phyloP scores from a whole-genome alignment of 345 rosid genomes.

The Acer saccharum region DNA sequence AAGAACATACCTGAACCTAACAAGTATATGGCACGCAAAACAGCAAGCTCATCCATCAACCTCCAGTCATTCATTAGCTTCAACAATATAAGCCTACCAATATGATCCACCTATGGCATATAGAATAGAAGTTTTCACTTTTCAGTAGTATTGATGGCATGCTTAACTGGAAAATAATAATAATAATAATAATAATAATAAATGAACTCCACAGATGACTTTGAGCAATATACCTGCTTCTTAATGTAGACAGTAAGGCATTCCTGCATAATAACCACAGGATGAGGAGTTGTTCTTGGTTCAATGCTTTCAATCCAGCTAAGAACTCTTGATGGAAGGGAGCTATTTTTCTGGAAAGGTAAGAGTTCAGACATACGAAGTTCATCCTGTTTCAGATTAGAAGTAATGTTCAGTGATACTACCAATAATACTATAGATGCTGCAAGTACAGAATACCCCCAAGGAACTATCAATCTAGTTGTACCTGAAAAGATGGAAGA shows the following conservation, averaged over 20 bases:
- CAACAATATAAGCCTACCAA: conserved; percentile 74
- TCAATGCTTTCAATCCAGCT: conserved; percentile 68
- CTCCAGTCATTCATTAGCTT: conserved; percentile 94
- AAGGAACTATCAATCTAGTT: conserved; percentile 18
- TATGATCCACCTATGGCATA: conserved; percentile 65
- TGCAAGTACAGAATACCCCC: conserved; percentile 12
- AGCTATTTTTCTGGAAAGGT: conserved; percentile 89
- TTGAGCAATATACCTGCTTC: conserved; percentile 66
- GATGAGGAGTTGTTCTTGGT: conserved; percentile 66
- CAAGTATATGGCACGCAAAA: conserved; percentile 92
- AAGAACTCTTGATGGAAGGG: conserved; percentile 79
- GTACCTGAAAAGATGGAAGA: conserved; percentile 88
- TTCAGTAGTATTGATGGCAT: conserved; percentile 18
- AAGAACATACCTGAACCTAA: conserved; percentile 79
- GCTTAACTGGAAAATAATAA: background rate
- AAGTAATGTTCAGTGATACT: conserved; percentile 19
- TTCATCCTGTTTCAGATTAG: conserved; percentile 55
- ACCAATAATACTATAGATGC: conserved; percentile 6
- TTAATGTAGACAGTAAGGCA: conserved; percentile 68
- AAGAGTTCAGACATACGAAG: conserved; percentile 63
- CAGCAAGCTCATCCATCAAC: conserved; percentile 96
- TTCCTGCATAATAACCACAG: conserved; percentile 83
- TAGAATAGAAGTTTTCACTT: conserved; percentile 21
- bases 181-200: background rate
- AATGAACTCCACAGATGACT: conserved; percentile 10